A percentile compares a stretch with the other conserved stretches of the same genome.
phyloP scores from a whole-genome alignment of 2,329 filamentous ascomycete genomes.

The Fusarium coffeatum region DNA sequence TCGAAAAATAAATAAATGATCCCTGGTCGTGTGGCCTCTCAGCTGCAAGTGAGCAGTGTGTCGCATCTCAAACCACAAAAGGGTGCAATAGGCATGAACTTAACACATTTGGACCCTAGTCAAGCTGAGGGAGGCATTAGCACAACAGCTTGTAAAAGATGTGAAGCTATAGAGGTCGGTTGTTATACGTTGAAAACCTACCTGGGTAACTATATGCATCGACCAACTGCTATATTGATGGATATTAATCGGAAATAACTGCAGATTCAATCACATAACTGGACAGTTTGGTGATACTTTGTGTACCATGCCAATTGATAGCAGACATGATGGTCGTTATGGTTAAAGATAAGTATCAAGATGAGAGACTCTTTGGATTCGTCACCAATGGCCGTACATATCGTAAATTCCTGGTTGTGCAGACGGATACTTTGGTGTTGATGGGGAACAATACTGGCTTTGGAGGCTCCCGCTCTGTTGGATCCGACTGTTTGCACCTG shows the following conservation, averaged over 20 bases:
- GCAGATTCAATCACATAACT: not conserved
- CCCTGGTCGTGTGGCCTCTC: conserved; percentile 27
- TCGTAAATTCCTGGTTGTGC: not conserved
- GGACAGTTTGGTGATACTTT: not conserved
- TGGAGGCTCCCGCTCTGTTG: conserved; percentile 18
- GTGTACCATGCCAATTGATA: not conserved
- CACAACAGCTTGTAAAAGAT: conserved; percentile 21
- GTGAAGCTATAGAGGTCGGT: conserved; percentile 13
- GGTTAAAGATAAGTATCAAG: not conserved
- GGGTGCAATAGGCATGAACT: conserved; percentile 21
- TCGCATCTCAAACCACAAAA: conserved; percentile 15
- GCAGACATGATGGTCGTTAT: not conserved
- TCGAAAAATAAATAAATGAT: not conserved
- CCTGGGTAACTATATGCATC: not conserved
- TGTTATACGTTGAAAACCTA: not conserved
- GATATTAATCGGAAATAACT: not conserved
- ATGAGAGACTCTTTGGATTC: not conserved
- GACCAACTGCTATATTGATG: not conserved
- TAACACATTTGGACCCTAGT: conserved; percentile 31
- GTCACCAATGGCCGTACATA: not conserved
- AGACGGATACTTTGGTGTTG: not conserved
- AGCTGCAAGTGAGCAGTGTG: conserved; percentile 12
- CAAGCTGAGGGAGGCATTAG: conserved; percentile 34
- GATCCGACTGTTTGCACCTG: conserved; percentile 20
- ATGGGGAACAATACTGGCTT: conserved; percentile 12